phyloP scores from a whole-genome alignment of 306 rosid genomes.

The Bauhinia variegata region DNA sequence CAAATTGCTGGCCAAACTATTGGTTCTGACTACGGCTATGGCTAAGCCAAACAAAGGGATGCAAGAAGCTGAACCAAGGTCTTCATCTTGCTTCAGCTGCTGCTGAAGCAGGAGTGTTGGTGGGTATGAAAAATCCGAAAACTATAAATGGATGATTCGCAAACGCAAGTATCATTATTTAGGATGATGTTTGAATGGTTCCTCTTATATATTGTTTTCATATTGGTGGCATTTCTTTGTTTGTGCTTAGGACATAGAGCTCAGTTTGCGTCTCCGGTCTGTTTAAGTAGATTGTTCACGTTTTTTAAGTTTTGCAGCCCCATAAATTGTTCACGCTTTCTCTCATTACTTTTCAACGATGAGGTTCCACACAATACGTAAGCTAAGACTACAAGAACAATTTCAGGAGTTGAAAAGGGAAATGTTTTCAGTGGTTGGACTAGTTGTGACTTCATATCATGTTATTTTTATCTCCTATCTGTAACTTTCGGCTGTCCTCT shows the following conservation, averaged over 20 bases:
- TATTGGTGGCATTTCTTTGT: too few species aligned
- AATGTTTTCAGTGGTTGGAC: too few species aligned
- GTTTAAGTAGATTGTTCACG: too few species aligned
- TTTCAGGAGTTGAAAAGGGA: too few species aligned
- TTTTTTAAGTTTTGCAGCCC: not conserved
- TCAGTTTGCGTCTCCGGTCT: too few species aligned
- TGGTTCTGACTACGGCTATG: slow-evolving; percentile 60
- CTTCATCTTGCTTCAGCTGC: slow-evolving; percentile 98
- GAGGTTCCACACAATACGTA: not conserved
- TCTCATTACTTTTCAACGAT: slow-evolving; percentile 16
- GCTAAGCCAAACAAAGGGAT: slow-evolving; percentile 83
- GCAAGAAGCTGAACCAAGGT: slow-evolving; percentile 70
- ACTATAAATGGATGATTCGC: slow-evolving; percentile 9
- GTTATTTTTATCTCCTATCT: too few species aligned
- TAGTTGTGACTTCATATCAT: too few species aligned
- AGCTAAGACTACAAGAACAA: not conserved
- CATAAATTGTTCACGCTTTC: slow-evolving; percentile 11
- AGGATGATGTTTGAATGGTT: too few species aligned
- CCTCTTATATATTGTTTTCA: too few species aligned
- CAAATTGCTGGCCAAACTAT: not conserved
- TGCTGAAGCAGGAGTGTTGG: slow-evolving; percentile 96
- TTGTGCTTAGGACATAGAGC: too few species aligned
- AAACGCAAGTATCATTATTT: too few species aligned
- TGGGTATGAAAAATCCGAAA: slow-evolving; percentile 48
- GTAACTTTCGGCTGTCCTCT: too few species aligned